Conservation (phyloP, 108 stramenopile species). For the Nannochloropsis granulata region DNA sequence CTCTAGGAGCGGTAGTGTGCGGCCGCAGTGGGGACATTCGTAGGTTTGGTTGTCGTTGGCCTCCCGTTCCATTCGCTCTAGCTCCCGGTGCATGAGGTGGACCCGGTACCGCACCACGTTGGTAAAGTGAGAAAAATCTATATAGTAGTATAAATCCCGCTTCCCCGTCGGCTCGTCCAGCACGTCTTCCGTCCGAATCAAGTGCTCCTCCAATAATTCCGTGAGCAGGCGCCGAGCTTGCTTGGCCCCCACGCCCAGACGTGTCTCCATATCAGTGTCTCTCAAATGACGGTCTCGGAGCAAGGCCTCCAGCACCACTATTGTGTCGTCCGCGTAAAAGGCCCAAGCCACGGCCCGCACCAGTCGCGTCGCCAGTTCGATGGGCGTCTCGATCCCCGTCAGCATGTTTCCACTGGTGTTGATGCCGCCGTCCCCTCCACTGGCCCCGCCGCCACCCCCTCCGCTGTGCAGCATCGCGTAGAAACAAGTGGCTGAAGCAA, state of each 20-base stretch:
- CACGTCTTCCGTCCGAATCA: background rate
- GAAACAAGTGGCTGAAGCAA: too few relatives aligned
- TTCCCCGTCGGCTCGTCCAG: background rate
- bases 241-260: background rate
- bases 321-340: background rate
- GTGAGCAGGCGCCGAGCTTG: background rate
- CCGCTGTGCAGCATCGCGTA: too few relatives aligned
- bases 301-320: background rate
- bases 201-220: background rate
- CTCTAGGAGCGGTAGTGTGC: background rate
- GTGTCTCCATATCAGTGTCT: background rate
- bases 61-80: background rate
- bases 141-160: background rate
- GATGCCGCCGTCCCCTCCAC: background rate
- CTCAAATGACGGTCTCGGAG: background rate
- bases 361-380: background rate
- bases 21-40: background rate
- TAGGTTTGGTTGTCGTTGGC: background rate
- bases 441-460: background rate
- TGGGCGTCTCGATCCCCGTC: background rate
- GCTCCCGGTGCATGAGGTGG: background rate
- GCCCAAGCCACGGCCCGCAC: background rate
- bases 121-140: background rate
- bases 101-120: background rate
- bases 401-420: background rate